Percentiles rank a stretch among this genome's conserved stretches.
These are phyloP conservation scores for Brassica cretica DNA, from an alignment of 345 rosid species.

Conservation along the genomic window DNA sequence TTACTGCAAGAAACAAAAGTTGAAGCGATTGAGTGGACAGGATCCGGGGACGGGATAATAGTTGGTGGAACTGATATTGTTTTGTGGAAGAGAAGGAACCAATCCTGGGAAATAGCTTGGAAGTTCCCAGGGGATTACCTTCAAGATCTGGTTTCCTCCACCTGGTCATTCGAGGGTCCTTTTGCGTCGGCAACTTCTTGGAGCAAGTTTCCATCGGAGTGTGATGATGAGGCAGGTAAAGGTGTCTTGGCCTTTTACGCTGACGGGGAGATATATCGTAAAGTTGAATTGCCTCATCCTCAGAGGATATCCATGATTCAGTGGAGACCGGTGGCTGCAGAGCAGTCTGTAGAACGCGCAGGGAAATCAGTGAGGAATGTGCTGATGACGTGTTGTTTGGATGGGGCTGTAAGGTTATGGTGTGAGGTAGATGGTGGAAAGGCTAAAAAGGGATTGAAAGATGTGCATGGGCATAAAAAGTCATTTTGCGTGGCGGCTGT, in stretches of 20 bases:
- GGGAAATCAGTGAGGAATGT: slow-evolving; percentile 48
- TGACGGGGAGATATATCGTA: slow-evolving; percentile 49
- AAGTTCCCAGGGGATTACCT: slow-evolving; percentile 54
- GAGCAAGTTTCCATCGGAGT: slow-evolving; percentile 37
- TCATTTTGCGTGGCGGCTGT: slow-evolving; percentile 72
- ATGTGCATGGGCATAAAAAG: slow-evolving; percentile 44
- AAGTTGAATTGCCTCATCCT: slow-evolving; percentile 62
- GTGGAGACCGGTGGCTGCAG: slow-evolving; percentile 70
- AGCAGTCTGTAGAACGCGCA: slow-evolving; percentile 39
- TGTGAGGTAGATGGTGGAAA: slow-evolving; percentile 67
- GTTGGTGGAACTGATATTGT: slow-evolving; percentile 72
- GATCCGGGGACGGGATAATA: slow-evolving; percentile 82
- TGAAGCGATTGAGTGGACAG: slow-evolving; percentile 84
- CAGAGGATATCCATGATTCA: slow-evolving; percentile 73
- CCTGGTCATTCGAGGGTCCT: slow-evolving; percentile 77
- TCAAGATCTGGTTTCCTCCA: slow-evolving; percentile 77
- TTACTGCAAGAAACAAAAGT: slow-evolving; percentile 69
- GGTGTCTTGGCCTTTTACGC: slow-evolving; percentile 52
- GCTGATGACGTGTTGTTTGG: slow-evolving; percentile 82
- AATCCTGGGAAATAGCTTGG: slow-evolving; percentile 90
- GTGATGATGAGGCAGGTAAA: slow-evolving; percentile 43
- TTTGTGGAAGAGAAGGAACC: slow-evolving; percentile 75
- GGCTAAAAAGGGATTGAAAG: slow-evolving; percentile 55
- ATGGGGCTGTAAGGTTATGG: slow-evolving; percentile 91
- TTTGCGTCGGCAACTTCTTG: slow-evolving; percentile 62